phyloP scores from a whole-genome alignment of 2,329 filamentous ascomycete genomes.

The Calonectria montana region DNA sequence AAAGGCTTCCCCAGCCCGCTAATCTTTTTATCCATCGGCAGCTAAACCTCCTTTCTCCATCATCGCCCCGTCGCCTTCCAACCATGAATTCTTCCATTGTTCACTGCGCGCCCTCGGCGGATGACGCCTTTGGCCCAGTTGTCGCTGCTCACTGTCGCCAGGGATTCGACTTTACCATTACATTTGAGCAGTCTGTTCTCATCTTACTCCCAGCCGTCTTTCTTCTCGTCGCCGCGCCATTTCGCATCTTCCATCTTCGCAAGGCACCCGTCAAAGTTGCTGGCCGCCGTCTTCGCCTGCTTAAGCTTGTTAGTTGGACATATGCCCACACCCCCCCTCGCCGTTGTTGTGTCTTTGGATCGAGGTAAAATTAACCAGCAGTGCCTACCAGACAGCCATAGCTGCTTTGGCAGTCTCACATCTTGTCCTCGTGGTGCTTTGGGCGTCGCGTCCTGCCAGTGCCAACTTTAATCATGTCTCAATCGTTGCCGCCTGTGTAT shows the following conservation, averaged over 20 bases:
- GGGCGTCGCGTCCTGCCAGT: conserved; percentile 36
- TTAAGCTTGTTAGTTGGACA: conserved; percentile 42
- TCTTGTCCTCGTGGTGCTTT: conserved; percentile 47
- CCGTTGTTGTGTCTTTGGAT: background rate
- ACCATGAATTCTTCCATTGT: conserved; percentile 39
- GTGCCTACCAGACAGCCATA: conserved; percentile 34
- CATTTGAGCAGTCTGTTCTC: conserved; percentile 55
- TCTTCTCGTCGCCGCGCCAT: conserved; percentile 45
- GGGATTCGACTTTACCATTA: conserved; percentile 62
- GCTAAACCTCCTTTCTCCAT: background rate
- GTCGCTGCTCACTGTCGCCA: conserved; percentile 47
- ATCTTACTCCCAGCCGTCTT: conserved; percentile 45
- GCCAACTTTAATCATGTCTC: conserved; percentile 42
- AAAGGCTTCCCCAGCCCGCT: background rate
- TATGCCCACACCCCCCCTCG: background rate
- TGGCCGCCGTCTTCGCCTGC: conserved; percentile 36
- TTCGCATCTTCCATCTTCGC: conserved; percentile 44
- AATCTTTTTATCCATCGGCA: background rate
- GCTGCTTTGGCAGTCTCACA: conserved; percentile 45
- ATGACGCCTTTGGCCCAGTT: conserved; percentile 42
- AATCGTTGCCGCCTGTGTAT: conserved; percentile 47
- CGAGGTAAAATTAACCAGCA: conserved; percentile 3
- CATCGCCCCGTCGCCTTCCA: background rate
- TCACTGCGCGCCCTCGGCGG: conserved; percentile 36
- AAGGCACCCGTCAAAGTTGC: conserved; percentile 41